Evolutionary conservation across 2,329 filamentous ascomycete species (phyloP).

Genomic region (Epichloe elymi): DNA sequence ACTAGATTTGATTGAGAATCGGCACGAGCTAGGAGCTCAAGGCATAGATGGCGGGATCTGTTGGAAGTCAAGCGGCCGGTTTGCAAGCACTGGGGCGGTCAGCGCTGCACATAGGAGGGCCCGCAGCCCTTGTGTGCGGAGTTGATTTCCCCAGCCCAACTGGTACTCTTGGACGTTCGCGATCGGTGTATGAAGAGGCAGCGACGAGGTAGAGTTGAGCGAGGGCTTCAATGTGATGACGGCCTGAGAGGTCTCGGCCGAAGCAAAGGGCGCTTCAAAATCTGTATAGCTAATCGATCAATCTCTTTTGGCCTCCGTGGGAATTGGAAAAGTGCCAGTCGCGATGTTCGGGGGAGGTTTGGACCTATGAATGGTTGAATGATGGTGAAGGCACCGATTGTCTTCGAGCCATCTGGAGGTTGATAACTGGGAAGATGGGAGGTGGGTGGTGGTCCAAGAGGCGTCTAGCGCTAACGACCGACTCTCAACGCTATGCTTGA

Average conservation of each 20-base stretch:
- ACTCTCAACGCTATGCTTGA: slow-evolving; percentile 6
- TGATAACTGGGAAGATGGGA: slow-evolving; percentile 2
- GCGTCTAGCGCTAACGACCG: slow-evolving; percentile 1
- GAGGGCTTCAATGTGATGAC: not conserved
- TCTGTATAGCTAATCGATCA: not conserved
- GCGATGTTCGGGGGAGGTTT: not conserved
- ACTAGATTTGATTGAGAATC: not conserved
- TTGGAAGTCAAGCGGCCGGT: not conserved
- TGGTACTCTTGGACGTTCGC: not conserved
- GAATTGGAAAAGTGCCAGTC: not conserved
- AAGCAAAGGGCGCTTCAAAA: not conserved
- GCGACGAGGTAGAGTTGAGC: not conserved
- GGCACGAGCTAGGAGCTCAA: slow-evolving; percentile 6
- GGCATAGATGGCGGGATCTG: slow-evolving; percentile 11
- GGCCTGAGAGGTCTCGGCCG: not conserved
- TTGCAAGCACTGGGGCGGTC: not conserved
- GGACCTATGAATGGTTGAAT: not conserved
- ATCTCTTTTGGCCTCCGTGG: not conserved
- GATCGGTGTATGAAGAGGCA: not conserved
- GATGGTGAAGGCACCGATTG: not conserved
- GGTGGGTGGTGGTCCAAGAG: slow-evolving; percentile 4
- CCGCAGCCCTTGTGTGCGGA: slow-evolving; percentile 3
- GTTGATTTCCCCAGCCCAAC: not conserved
- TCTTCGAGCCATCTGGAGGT: slow-evolving; percentile 1
- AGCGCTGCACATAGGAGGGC: slow-evolving; percentile 5